phyloP scores from a whole-genome alignment of 2,329 filamentous ascomycete species.

The Dactylella cylindrospora region DNA sequence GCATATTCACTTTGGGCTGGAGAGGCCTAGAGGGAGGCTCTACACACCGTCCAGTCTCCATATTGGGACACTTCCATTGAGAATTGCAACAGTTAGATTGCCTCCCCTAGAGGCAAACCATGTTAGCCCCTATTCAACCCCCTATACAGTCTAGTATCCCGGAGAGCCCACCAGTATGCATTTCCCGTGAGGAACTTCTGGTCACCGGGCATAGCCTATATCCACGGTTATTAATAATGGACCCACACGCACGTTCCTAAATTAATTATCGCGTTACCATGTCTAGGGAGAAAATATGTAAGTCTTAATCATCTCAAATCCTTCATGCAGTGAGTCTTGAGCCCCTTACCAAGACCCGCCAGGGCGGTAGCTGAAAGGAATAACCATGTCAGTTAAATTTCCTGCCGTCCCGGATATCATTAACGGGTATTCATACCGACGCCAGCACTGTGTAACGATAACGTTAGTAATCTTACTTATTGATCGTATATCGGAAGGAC shows the following conservation, averaged over 20 bases:
- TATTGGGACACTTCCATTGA: conserved; percentile 55
- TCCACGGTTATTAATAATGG: conserved; percentile 48
- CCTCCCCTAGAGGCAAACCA: conserved; percentile 15
- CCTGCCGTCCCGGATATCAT: conserved; percentile 12
- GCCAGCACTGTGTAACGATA: conserved; percentile 45
- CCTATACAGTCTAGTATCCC: conserved; percentile 18
- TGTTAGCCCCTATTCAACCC: conserved; percentile 14
- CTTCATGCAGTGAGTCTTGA: conserved; percentile 5
- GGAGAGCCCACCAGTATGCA: conserved; percentile 28
- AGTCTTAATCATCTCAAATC: conserved; percentile 24
- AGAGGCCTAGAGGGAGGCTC: too few relatives aligned
- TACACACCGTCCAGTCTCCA: conserved; percentile 53
- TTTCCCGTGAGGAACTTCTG: conserved; percentile 25
- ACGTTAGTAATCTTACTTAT: conserved; percentile 49
- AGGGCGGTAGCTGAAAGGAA: conserved; percentile 37
- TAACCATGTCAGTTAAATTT: conserved; percentile 32
- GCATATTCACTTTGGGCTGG: too few relatives aligned
- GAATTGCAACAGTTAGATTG: conserved; percentile 58
- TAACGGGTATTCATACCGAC: conserved; percentile 36
- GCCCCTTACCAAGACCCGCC: conserved; percentile 39
- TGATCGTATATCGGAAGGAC: conserved; percentile 8
- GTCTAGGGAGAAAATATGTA: conserved; percentile 35
- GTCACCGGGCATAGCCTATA: conserved; percentile 53
- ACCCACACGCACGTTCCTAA: not conserved
- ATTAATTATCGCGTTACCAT: conserved; percentile 35